Conservation (phyloP, 1,284 basidiomycete genomes). For the Ganoderma boninense region DNA sequence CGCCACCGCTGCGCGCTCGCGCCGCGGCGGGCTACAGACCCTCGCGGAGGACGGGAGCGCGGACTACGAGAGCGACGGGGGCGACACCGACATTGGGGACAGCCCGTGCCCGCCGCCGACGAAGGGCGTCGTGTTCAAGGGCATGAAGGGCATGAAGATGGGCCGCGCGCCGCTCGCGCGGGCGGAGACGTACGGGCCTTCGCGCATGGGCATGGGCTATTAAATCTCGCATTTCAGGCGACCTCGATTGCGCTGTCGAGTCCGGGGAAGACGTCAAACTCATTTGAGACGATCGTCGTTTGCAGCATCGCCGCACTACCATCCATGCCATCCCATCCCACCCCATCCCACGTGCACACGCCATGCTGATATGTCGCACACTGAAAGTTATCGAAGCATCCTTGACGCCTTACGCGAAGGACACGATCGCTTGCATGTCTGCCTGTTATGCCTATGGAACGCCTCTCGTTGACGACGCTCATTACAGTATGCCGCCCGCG, state of each 20-base stretch:
- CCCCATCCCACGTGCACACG: constrained; percentile 2
- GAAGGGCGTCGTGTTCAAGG: constrained; percentile 59
- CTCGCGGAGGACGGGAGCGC: constrained; percentile 72
- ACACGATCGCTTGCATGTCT: constrained; percentile 17
- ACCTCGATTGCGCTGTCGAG: neutral
- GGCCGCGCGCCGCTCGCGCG: constrained; percentile 56
- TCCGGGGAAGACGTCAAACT: neutral
- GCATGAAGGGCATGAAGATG: constrained; percentile 66
- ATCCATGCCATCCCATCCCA: constrained; percentile 3
- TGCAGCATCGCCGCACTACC: constrained; percentile 11
- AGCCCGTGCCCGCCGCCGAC: constrained; percentile 83
- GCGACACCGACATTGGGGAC: constrained; percentile 78
- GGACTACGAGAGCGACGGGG: constrained; percentile 66
- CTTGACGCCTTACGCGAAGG: constrained; percentile 9
- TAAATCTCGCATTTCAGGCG: constrained; percentile 17
- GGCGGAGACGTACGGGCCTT: constrained; percentile 71
- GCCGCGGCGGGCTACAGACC: constrained; percentile 63
- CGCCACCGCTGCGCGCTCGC: constrained; percentile 66
- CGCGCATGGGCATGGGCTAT: constrained; percentile 45
- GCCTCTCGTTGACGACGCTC: constrained; percentile 35
- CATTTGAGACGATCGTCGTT: constrained; percentile 20
- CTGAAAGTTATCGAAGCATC: constrained; percentile 18
- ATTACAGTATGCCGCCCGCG: constrained; percentile 29
- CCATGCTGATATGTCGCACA: constrained; percentile 23
- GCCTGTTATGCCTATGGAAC: constrained; percentile 32